Percentiles rank a stretch among this genome's conserved stretches.
Conservation (phyloP, 176 grass and related monocot genomes). For the Poa annua region DNA sequence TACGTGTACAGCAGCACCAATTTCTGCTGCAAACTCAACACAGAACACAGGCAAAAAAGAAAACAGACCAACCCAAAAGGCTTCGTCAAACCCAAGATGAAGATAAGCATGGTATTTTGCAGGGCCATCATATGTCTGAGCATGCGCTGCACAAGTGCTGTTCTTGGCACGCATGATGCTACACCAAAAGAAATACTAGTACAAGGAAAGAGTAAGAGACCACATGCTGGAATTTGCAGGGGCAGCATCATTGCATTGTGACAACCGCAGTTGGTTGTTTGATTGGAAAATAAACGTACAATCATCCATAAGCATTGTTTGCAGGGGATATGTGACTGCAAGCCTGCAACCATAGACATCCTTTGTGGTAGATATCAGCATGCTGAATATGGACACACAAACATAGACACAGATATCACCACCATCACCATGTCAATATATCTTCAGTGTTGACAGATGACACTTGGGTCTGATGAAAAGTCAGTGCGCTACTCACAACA, state of each 20-base stretch:
- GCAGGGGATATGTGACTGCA: neutral
- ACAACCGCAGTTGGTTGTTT: neutral
- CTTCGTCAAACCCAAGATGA: neutral
- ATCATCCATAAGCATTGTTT: neutral
- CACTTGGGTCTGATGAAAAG: neutral
- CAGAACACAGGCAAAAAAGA: neutral
- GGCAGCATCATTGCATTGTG: constrained; percentile 10
- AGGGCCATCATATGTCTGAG: neutral
- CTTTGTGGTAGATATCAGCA: neutral
- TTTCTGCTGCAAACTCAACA: neutral
- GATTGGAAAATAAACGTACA: neutral
- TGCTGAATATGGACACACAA: neutral
- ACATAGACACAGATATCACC: neutral
- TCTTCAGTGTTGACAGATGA: neutral
- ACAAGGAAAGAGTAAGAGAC: constrained; percentile 13
- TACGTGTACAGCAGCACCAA: neutral
- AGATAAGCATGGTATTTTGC: neutral
- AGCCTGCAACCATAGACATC: neutral
- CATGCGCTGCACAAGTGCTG: neutral
- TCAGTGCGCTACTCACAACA: neutral
- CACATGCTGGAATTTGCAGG: constrained; percentile 18
- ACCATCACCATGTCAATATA: neutral
- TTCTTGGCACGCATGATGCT: constrained; percentile 3
- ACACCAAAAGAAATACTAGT: neutral
- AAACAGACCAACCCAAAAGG: neutral